Base-by-base conservation (phyloP, 495 filamentous ascomycete species). In the Hyaloscypha finlandica region DNA sequence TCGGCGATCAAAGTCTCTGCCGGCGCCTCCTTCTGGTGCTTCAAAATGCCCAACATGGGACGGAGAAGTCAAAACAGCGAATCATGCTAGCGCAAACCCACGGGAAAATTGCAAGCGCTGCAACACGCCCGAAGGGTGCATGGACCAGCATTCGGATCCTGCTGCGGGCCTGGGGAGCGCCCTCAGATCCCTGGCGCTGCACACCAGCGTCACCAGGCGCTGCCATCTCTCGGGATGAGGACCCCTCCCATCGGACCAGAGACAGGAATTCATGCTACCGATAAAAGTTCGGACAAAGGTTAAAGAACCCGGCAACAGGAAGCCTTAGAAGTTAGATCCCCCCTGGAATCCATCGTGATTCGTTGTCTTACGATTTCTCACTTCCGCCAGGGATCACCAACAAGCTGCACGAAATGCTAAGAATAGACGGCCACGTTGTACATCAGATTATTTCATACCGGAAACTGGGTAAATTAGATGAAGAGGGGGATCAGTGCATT, bases 361-460 rank as follows among this genome's bases (percentile, higher is more conserved):
- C 37, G 59, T 2, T 45, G 20, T 6, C 35, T 22, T 61, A 61
- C 59, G 59, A 48, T 48, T 2, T 20, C 53, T 42, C 12, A 45
- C 29, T n/a, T 57, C 32, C 19, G 45, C 6, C 61, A n/a, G 56
- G n/a, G 30, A 39, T 35, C 20, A 16, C 5, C 61, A 25, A 29
- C 51, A n/a, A 56, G 31, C 22, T 57, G 51, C 51, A 57, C 31
- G 20, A 37, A 64, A 57, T 37, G 14, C 51, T 57, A 64, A 67
- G 57, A 67, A 67, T 67, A 67, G 45, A 39, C 30, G 35, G 32
- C 65, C 59, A 68, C 59, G 65, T 61, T 66, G 64, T 30, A 58
- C 16, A 48, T 30, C 16, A 22, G 33, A 25, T 48, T 56, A 19
- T 20, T 35, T 56, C 22, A 61, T 68, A 58, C 65, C 65, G 59